Base-by-base conservation (phyloP, 345 rosid genomes). In the Citrus reticulata region DNA sequence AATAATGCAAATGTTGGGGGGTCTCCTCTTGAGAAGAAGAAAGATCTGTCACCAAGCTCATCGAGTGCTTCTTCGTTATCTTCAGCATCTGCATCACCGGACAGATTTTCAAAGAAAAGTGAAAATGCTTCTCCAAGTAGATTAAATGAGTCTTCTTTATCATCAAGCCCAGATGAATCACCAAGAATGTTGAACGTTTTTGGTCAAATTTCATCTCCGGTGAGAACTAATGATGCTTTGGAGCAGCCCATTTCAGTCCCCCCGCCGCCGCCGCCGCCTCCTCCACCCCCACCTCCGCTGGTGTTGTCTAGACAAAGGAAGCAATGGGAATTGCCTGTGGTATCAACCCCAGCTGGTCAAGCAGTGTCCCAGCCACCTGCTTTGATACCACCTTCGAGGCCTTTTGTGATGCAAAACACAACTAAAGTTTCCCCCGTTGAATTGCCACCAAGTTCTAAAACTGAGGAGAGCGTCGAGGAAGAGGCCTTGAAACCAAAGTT, bases 401-500 rank as follows among this genome's bases (percentile, higher is more conserved):
- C 97, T 49, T 92, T 91, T 69, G 81, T 88, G 72, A 78, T 88
- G 59, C 93, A 88, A 81, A 85, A 77, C 40, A 27, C 80, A 60
- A 55, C 83, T 17, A 75, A 76, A 39, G 68, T 85, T 49, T 81
- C 92, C 68, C 87, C 90, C 20, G 80, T 81, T 30, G 87, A 86
- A 79, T 70, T 86, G 86, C 89, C 88, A 19, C 79, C 85, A 3
- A 70, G 66, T 37, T 78, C 84, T 10, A 79, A 73, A 77, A 10
- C 84, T n/a, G 70, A 34, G 35, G 89, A 87, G 83, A 74, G 74
- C 64, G 70, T 72, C 6, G 85, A 84, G 34, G 93, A 87, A 57
- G 92, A 87, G 62, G 78, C 85, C 77, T 83, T 83, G 5, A 95
- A 91, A 68, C 96, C 92, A 20, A 95, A 90, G 88, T 70, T 95